These are phyloP conservation scores for Lasiosphaeria miniovina DNA, from an alignment of 495 filamentous ascomycete species.

Conservation along the genomic window DNA sequence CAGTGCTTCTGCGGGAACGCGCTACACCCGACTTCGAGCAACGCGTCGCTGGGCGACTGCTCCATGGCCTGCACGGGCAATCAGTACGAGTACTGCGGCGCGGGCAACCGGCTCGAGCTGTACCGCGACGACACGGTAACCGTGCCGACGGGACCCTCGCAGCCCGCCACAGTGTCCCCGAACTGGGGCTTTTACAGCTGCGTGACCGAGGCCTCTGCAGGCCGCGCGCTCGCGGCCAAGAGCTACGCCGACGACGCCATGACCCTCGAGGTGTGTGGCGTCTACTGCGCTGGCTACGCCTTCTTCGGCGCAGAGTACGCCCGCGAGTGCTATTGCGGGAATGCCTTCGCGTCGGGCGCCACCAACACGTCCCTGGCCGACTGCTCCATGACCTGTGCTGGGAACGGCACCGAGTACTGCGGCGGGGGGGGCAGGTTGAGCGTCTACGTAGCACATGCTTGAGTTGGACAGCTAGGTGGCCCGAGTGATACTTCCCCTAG, in stretches of 20 bases:
- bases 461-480: too few species aligned
- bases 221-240: conserved; percentile 24
- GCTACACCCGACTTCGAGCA: conserved; percentile 29
- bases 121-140: conserved; percentile 26
- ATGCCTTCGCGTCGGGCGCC: conserved; percentile 30
- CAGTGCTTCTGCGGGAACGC: conserved; percentile 49
- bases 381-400: conserved; percentile 41
- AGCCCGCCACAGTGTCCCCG: conserved; percentile 25
- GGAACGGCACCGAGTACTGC: conserved; percentile 35
- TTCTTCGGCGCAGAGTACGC: conserved; percentile 42
- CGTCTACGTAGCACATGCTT: conserved; percentile 13
- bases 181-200: conserved; percentile 36
- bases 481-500: too few species aligned
- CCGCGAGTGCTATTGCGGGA: conserved; percentile 40
- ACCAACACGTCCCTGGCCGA: conserved; percentile 22
- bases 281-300: conserved; percentile 31
- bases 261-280: conserved; percentile 39
- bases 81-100: conserved; percentile 40
- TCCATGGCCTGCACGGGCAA: conserved; percentile 42
- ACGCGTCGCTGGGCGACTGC: conserved; percentile 34
- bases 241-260: conserved; percentile 23
- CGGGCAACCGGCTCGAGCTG: conserved; percentile 36
- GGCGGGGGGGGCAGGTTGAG: conserved; percentile 38
- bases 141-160: conserved; percentile 14
- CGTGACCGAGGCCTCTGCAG: conserved; percentile 34